Conservation (phyloP, 2,329 filamentous ascomycete species). For the Pestalotiopsis sp. region DNA sequence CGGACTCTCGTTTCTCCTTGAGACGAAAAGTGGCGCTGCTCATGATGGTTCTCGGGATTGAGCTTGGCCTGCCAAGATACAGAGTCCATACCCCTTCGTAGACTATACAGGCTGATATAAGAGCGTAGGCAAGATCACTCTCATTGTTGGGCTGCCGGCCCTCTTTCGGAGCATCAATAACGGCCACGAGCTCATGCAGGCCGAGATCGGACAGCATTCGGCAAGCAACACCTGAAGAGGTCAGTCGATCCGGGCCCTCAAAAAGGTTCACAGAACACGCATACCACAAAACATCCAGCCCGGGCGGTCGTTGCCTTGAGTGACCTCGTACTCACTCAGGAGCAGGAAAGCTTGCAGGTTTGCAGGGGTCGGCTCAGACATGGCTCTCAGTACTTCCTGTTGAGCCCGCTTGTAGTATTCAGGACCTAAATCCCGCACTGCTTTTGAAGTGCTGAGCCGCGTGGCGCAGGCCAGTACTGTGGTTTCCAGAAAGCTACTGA, state of each 20-base stretch:
- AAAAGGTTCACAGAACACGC: not conserved
- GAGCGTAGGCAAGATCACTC: not conserved
- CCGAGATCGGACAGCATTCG: not conserved
- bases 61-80: not conserved
- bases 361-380: not conserved
- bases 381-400: not conserved
- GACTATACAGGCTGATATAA: not conserved
- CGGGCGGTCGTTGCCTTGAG: not conserved
- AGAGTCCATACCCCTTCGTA: not conserved
- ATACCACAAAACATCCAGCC: slow-evolving; percentile 1
- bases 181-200: not conserved
- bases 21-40: not conserved
- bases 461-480: not conserved
- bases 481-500: not conserved
- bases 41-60: not conserved
- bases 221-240: not conserved
- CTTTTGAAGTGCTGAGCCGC: not conserved
- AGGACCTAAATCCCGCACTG: not conserved
- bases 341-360: not conserved
- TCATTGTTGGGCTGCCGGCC: not conserved
- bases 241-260: not conserved
- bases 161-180: not conserved
- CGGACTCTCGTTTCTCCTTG: not conserved
- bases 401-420: not conserved
- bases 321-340: not conserved